Conservation (phyloP, 2,329 filamentous ascomycete genomes). For the Tolypocladium endophyticum region DNA sequence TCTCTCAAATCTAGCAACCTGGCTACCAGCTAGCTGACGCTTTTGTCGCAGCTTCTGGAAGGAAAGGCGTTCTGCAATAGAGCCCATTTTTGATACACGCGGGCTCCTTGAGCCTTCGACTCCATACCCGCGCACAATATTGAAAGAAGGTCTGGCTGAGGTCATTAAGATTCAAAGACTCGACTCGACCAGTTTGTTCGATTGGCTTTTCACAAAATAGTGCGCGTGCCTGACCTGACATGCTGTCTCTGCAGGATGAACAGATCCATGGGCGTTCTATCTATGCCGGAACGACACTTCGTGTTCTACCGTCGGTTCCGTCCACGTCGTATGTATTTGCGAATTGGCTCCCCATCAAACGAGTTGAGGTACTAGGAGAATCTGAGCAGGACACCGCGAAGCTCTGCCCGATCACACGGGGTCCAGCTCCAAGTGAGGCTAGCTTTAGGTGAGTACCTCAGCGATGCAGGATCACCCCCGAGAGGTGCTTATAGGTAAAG, state of each 20-base stretch:
- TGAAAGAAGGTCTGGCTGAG: neutral
- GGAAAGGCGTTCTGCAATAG: neutral
- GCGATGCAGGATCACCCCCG: no score
- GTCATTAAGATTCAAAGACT: neutral
- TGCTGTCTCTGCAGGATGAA: neutral
- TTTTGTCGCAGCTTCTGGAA: neutral
- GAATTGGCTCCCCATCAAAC: neutral
- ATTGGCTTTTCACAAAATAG: neutral
- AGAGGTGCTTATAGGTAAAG: neutral
- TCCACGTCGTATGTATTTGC: neutral
- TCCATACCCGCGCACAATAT: neutral
- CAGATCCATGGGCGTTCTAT: neutral
- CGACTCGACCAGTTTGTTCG: neutral
- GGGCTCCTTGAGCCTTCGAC: no score
- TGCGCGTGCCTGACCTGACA: neutral
- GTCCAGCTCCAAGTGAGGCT: neutral
- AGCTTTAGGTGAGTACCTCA: neutral
- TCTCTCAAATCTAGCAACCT: neutral
- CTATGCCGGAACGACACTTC: neutral
- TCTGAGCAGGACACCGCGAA: neutral
- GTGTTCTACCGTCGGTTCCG: neutral
- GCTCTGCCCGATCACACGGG: neutral
- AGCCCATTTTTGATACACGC: neutral
- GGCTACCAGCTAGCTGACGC: neutral
- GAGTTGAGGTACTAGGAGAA: neutral